phyloP scores from a whole-genome alignment of 23 red algal genomes.

The Gracilaria caudata region DNA sequence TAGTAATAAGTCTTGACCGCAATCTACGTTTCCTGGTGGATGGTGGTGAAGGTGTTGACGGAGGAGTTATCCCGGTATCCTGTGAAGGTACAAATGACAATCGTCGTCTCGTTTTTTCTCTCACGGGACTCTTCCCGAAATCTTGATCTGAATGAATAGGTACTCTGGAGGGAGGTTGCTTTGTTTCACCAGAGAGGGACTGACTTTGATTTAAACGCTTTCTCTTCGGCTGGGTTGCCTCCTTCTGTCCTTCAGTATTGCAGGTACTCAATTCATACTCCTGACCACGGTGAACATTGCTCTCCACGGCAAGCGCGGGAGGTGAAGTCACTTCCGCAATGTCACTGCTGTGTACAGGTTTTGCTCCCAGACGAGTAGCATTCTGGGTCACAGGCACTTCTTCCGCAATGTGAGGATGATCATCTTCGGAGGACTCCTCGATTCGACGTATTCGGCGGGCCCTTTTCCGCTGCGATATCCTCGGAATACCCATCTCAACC shows the following conservation, averaged over 20 bases:
- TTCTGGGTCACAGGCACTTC: neutral
- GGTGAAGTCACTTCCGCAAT: neutral
- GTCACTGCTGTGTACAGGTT: neutral
- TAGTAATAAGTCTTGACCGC: neutral
- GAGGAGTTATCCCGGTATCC: slow-evolving; percentile 13
- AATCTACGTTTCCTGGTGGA: slow-evolving; percentile 21
- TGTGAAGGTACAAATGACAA: slow-evolving; percentile 1
- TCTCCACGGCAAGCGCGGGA: neutral
- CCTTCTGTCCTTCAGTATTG: neutral
- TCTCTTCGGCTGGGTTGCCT: neutral
- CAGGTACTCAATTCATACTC: neutral
- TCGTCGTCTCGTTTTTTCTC: neutral
- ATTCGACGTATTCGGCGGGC: neutral
- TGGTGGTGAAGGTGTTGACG: slow-evolving; percentile 22
- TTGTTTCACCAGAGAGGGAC: neutral
- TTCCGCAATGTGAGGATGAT: neutral
- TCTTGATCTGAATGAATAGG: neutral
- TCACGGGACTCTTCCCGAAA: neutral
- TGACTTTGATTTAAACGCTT: neutral
- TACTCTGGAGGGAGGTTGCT: neutral
- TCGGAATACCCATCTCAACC: neutral
- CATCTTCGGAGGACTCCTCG: slow-evolving; percentile 7
- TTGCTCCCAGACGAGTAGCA: neutral
- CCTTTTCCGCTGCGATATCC: neutral
- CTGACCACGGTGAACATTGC: neutral